Evolutionary conservation across 2,329 filamentous ascomycete genomes (phyloP).

Genomic region (Colletotrichum noveboracense): DNA sequence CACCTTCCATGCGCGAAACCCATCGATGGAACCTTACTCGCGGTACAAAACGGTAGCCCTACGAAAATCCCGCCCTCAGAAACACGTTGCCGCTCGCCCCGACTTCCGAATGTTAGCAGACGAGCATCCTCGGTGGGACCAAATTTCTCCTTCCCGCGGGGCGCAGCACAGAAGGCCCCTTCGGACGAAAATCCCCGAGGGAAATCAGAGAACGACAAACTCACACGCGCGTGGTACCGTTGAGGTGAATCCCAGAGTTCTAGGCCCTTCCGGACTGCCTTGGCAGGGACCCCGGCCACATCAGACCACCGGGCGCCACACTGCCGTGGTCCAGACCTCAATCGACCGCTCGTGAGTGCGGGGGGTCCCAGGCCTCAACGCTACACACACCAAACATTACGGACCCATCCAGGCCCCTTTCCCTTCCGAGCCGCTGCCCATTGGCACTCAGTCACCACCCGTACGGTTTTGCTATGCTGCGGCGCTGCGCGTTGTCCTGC

Average conservation of each 20-base stretch:
- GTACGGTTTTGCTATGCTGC: background rate
- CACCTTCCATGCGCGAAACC: background rate
- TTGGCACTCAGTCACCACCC: background rate
- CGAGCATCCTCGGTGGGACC: background rate
- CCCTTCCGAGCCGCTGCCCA: background rate
- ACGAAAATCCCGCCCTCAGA: background rate
- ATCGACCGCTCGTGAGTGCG: conserved; percentile 16
- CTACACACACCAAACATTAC: background rate
- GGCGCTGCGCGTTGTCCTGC: background rate
- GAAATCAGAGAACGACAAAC: background rate
- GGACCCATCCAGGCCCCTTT: background rate
- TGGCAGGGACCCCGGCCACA: conserved; percentile 10
- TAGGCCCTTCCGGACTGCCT: conserved; percentile 12
- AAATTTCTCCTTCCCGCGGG: background rate
- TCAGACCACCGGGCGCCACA: conserved; percentile 10
- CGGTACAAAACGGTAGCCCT: background rate
- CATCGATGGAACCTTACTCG: background rate
- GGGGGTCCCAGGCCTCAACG: background rate
- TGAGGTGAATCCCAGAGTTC: background rate
- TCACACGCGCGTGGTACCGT: background rate
- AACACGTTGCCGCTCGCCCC: background rate
- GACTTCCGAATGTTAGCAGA: background rate
- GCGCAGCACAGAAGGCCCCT: background rate
- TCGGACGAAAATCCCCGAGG: conserved; percentile 3
- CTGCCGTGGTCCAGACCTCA: conserved; percentile 16